Percentiles rank a stretch among this genome's conserved stretches.
These are phyloP conservation scores for Paspalum vaginatum DNA, from an alignment of 176 grass and related monocot genomes.

Conservation along the genomic window DNA sequence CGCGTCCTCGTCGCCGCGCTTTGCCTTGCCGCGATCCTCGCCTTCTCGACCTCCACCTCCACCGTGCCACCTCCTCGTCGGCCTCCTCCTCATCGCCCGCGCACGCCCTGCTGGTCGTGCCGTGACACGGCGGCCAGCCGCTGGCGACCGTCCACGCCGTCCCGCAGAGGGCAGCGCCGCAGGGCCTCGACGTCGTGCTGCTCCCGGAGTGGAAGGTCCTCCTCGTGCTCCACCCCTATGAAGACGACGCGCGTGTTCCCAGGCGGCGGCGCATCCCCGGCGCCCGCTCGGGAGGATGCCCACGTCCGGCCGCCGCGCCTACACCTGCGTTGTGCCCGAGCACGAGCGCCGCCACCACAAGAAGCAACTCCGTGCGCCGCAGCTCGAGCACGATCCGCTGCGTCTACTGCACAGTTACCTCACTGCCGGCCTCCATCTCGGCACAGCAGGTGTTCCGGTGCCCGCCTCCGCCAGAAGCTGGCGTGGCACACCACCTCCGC, in stretches of 20 bases:
- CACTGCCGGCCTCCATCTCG: conserved; percentile 47
- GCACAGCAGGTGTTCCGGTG: conserved; percentile 84
- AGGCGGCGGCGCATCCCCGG: conserved; percentile 39
- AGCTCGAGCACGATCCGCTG: conserved; percentile 34
- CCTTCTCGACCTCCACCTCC: neutral
- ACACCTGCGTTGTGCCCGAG: conserved; percentile 56
- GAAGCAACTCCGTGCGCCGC: conserved; percentile 46
- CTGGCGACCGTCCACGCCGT: neutral
- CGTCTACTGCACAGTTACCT: conserved; percentile 39
- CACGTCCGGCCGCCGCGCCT: conserved; percentile 33
- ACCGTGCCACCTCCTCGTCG: too few relatives aligned
- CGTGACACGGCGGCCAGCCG: neutral
- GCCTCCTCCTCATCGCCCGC: neutral
- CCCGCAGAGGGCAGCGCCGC: too few relatives aligned
- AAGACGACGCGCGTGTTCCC: conserved; percentile 47
- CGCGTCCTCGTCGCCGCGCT: neutral
- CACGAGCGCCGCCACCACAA: conserved; percentile 43
- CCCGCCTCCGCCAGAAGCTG: neutral
- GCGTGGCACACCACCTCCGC: conserved; percentile 22
- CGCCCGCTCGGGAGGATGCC: conserved; percentile 32
- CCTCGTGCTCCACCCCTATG: conserved; percentile 46
- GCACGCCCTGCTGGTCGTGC: neutral
- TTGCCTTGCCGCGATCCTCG: too few relatives aligned
- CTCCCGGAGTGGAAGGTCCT: conserved; percentile 70
- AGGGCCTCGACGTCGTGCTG: conserved; percentile 39